Conservation (phyloP, 1,284 basidiomycete species). For the Coriolopsis trogii region DNA sequence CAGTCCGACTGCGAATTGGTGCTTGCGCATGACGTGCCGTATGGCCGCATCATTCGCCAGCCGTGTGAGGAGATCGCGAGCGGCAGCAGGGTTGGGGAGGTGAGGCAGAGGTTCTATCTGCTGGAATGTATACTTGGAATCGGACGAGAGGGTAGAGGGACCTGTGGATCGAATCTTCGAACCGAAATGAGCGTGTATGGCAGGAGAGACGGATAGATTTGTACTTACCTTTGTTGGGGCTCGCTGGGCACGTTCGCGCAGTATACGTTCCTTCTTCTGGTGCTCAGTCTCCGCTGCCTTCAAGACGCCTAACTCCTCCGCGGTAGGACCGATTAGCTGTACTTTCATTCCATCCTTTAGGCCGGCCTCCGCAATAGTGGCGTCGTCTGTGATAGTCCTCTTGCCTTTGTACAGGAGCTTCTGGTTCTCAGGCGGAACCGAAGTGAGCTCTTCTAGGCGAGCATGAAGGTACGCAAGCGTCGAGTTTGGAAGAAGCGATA, state of each 20-base stretch:
- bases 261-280: constrained; percentile 54
- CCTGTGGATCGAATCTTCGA: constrained; percentile 59
- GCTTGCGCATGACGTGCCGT: constrained; percentile 65
- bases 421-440: constrained; percentile 63
- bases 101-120: constrained; percentile 60
- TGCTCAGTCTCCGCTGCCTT: constrained; percentile 59
- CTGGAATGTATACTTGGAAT: constrained; percentile 63
- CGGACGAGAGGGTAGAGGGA: constrained; percentile 36
- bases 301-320: constrained; percentile 55
- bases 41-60: constrained; percentile 73
- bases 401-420: constrained; percentile 76
- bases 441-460: constrained; percentile 61
- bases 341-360: constrained; percentile 65
- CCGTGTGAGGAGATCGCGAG: constrained; percentile 52
- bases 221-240: constrained; percentile 58
- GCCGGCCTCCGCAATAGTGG: constrained; percentile 53
- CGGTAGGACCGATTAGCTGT: constrained; percentile 68
- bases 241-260: constrained; percentile 59
- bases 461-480: constrained; percentile 51
- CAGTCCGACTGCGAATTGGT: constrained; percentile 64
- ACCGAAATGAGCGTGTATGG: neutral
- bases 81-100: constrained; percentile 62
- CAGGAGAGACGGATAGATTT: neutral
- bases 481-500: constrained; percentile 49
- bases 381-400: constrained; percentile 41